phyloP scores from a whole-genome alignment of 352 stramenopile genomes.

The Globisporangium irregulare region DNA sequence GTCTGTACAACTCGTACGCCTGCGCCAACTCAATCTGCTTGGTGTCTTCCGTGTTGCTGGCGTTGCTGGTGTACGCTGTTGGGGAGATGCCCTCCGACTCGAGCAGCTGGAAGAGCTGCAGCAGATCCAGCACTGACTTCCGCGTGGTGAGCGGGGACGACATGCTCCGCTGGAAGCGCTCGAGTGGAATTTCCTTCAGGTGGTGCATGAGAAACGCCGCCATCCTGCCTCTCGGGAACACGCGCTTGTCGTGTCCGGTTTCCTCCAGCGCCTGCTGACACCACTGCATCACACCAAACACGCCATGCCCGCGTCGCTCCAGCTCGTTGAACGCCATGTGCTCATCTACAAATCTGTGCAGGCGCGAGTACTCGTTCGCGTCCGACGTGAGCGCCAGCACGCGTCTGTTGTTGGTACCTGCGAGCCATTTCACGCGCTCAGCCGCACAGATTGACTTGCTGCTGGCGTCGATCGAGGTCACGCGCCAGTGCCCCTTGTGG shows the following conservation, averaged over 20 bases:
- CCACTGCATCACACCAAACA: conserved; percentile 57
- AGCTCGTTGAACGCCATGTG: conserved; percentile 53
- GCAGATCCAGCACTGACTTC: conserved; percentile 48
- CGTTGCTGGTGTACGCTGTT: conserved; percentile 34
- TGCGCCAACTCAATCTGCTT: conserved; percentile 38
- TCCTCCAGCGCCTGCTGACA: conserved; percentile 67
- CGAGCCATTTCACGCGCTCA: conserved; percentile 32
- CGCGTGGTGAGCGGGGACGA: conserved; percentile 54
- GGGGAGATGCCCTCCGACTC: conserved; percentile 53
- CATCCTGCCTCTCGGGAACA: conserved; percentile 47
- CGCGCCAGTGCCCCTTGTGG: conserved; percentile 32
- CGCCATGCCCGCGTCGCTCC: conserved; percentile 60
- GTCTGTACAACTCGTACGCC: conserved; percentile 48
- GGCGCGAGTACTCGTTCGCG: conserved; percentile 18
- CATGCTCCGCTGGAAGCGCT: conserved; percentile 31
- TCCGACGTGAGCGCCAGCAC: conserved; percentile 41
- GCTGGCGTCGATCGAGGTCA: conserved; percentile 15
- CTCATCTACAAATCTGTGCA: conserved; percentile 26
- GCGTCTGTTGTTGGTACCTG: conserved; percentile 21
- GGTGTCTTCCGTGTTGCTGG: conserved; percentile 14
- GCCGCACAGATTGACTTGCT: conserved; percentile 26
- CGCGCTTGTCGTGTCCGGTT: conserved; percentile 43
- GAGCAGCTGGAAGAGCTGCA: conserved; percentile 71
- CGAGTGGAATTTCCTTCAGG: conserved; percentile 32
- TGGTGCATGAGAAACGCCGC: conserved; percentile 58